These are phyloP conservation scores for Esteya vermicola DNA, from an alignment of 2,329 filamentous ascomycete species.

Conservation along the genomic window DNA sequence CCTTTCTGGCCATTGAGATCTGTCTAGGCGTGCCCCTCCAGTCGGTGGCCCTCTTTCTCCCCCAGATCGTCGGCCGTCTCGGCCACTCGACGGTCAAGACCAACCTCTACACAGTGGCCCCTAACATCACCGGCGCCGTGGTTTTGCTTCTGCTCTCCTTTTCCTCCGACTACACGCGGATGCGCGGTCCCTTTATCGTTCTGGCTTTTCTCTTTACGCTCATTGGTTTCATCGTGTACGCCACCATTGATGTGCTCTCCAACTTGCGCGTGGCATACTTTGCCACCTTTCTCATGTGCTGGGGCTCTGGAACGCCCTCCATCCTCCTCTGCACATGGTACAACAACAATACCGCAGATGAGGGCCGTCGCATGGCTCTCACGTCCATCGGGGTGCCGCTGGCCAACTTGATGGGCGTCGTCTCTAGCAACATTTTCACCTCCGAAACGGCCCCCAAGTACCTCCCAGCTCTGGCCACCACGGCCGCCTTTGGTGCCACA, in stretches of 20 bases:
- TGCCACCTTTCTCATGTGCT: not conserved
- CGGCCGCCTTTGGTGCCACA: not conserved
- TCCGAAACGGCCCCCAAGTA: slow-evolving; percentile 51
- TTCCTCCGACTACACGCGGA: not conserved
- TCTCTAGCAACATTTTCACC: slow-evolving; percentile 49
- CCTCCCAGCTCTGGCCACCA: slow-evolving; percentile 32
- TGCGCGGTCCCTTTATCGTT: not conserved
- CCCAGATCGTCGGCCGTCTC: slow-evolving; percentile 37
- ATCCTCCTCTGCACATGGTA: not conserved
- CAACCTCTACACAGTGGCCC: not conserved
- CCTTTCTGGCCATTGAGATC: not conserved
- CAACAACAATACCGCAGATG: not conserved
- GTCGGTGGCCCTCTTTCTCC: slow-evolving; percentile 25
- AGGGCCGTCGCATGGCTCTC: slow-evolving; percentile 41
- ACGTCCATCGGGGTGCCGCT: slow-evolving; percentile 62
- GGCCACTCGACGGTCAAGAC: slow-evolving; percentile 7
- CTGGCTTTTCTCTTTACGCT: not conserved
- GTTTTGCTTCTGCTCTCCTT: slow-evolving; percentile 12
- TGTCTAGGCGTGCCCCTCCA: not conserved
- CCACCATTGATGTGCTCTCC: not conserved
- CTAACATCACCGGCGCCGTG: not conserved
- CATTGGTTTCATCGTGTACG: not conserved
- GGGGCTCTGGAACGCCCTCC: too few relatives aligned
- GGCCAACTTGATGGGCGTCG: slow-evolving; percentile 63
- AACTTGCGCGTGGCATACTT: not conserved